Evolutionary conservation across 257 asterid species (phyloP), one percentile per base, ranked within the genome.

Genomic region (Scutellaria barbata): DNA sequence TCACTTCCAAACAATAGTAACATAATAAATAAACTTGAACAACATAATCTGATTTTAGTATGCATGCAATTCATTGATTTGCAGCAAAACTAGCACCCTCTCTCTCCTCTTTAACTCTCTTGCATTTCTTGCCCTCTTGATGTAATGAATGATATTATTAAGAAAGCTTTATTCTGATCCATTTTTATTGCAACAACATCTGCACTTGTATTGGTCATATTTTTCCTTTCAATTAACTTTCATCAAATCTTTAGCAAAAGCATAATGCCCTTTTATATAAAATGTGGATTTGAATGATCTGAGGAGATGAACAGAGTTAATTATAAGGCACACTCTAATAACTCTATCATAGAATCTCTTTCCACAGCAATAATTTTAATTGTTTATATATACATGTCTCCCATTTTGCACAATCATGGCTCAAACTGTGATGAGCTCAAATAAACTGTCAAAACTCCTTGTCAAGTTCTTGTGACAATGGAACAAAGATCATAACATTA

Each of bases 331-430:
- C 25, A 71, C 41, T 37, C 30, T 9, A 72, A 72, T 77, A 50
- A 77, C 64, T 77, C 59, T n/a, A 63, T 43, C 52, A 63, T 56
- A 47, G 39, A 1, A 53, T 76, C 62, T 59, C 65, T 57, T 41
- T 1, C 43, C 6, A 54, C 14, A 16, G 0, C 56, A 40, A 4
- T 10, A 54, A 2, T 9, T 37, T 10, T 40, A 52, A n/a, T 47
- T 64, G 10, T 46, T 48, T 18, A 46, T 52, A 59, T 50, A 60
- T 45, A 67, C 30, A 1, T 4, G 37, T 35, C 60, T 37, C 9
- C 22, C 2, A 16, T 48, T 18, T 59, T 22, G 7, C 33, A 30
- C 43, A 67, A 42, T 3, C 55, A 74, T 81, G 76, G 25, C 74
- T 77, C 67, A 60, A 69, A 35, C 63, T 37, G 2, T 17, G 8